Conservation (phyloP, 352 stramenopile species). For the Peronospora tabacina region DNA sequence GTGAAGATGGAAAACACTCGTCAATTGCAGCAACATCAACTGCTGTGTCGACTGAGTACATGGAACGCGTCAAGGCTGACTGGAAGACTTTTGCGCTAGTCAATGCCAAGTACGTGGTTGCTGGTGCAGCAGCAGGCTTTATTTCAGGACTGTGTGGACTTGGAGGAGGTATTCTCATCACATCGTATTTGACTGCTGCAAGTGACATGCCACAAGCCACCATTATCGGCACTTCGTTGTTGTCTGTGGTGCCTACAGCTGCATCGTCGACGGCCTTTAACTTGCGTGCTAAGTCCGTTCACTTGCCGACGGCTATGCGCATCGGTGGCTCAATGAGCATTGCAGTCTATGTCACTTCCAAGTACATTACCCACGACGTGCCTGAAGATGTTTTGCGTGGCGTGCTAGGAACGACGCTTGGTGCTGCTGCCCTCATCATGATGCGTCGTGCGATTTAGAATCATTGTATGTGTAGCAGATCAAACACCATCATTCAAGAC, state of each 20-base stretch:
- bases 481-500: constrained; percentile 21
- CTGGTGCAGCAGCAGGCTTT: constrained; percentile 66
- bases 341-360: constrained; percentile 71
- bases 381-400: constrained; percentile 64
- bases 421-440: constrained; percentile 68
- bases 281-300: constrained; percentile 66
- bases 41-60: constrained; percentile 33
- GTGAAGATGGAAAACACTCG: constrained; percentile 7
- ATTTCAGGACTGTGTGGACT: constrained; percentile 79
- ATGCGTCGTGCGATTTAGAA: constrained; percentile 65
- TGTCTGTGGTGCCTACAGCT: constrained; percentile 75
- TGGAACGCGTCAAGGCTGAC: constrained; percentile 36
- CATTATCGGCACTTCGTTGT: constrained; percentile 79
- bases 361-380: constrained; percentile 75
- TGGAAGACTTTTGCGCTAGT: constrained; percentile 36
- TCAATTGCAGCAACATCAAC: constrained; percentile 16
- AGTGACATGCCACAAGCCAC: constrained; percentile 81
- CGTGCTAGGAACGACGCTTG: constrained; percentile 64
- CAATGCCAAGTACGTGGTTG: constrained; percentile 74
- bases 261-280: constrained; percentile 79
- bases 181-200: constrained; percentile 72
- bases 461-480: constrained; percentile 5
- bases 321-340: constrained; percentile 57
- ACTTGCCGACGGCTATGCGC: constrained; percentile 58
- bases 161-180: constrained; percentile 81